phyloP scores from a whole-genome alignment of 2,329 filamentous ascomycete species.

The Apiospora phragmitis region DNA sequence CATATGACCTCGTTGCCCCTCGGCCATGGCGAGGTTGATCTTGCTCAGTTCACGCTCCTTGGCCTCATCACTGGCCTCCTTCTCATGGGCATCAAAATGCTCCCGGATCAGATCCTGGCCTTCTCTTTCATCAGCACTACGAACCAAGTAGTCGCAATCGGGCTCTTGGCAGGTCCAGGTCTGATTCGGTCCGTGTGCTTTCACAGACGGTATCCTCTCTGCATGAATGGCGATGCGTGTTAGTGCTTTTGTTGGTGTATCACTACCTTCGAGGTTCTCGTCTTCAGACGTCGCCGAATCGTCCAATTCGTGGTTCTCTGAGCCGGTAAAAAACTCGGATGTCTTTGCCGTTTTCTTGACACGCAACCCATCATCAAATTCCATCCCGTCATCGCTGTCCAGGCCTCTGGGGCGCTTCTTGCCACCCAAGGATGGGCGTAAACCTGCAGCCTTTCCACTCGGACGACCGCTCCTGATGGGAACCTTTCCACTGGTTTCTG shows the following conservation, averaged over 20 bases:
- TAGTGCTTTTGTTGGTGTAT: conserved; percentile 15
- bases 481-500: conserved; percentile 22
- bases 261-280: conserved; percentile 8
- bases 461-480: conserved; percentile 33
- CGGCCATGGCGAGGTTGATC: conserved; percentile 55
- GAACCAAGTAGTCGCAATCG: conserved; percentile 64
- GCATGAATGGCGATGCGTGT: conserved; percentile 45
- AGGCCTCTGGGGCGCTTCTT: conserved; percentile 46
- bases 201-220: conserved; percentile 49
- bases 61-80: conserved; percentile 48
- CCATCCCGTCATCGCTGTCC: conserved; percentile 24
- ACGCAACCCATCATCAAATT: conserved; percentile 17
- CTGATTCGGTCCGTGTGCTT: conserved; percentile 57
- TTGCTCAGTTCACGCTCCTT: conserved; percentile 34
- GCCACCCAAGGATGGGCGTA: conserved; percentile 41
- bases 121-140: conserved; percentile 56
- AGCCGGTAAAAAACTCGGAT: conserved; percentile 29
- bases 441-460: conserved; percentile 45
- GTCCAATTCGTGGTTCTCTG: conserved; percentile 12
- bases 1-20: conserved; percentile 53
- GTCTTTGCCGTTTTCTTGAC: conserved; percentile 30
- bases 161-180: conserved; percentile 68
- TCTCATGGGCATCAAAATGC: conserved; percentile 63
- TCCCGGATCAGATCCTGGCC: conserved; percentile 57
- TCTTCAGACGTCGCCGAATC: conserved; percentile 10